Percentiles rank a stretch among this genome's conserved stretches.
phyloP scores from a whole-genome alignment of 176 grass and related monocot genomes.

The Dactylis glomerata region DNA sequence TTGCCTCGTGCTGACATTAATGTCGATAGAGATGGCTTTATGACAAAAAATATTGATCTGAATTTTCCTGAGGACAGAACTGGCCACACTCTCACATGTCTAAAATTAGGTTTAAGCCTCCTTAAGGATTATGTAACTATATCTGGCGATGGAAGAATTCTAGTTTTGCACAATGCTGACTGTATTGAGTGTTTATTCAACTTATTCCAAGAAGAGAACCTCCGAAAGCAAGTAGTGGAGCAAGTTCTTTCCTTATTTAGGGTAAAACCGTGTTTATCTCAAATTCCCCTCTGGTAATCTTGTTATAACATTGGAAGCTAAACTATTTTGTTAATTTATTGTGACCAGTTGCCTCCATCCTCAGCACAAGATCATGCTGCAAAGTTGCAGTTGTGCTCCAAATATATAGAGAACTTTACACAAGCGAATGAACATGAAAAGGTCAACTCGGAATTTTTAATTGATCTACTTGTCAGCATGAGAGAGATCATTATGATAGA shows the following conservation, averaged over 20 bases:
- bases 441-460: slow-evolving; percentile 44
- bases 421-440: slow-evolving; percentile 62
- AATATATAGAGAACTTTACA: slow-evolving; percentile 72
- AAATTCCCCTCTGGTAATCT: slow-evolving; percentile 11
- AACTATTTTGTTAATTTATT: slow-evolving; percentile 26
- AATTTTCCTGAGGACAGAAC: slow-evolving; percentile 12
- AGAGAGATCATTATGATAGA: slow-evolving; percentile 70
- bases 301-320: slow-evolving; percentile 16
- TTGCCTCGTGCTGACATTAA: slow-evolving; percentile 20
- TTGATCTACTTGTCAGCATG: slow-evolving; percentile 68
- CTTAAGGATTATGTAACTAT: slow-evolving; percentile 65
- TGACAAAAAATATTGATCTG: background rate
- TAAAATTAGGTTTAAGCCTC: slow-evolving; percentile 63
- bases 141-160: slow-evolving; percentile 46
- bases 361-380: slow-evolving; percentile 55
- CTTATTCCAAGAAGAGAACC: slow-evolving; percentile 65
- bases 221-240: slow-evolving; percentile 56
- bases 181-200: slow-evolving; percentile 77
- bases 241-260: slow-evolving; percentile 71
- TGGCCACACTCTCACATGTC: slow-evolving; percentile 39
- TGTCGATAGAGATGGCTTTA: slow-evolving; percentile 29
- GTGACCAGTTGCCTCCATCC: slow-evolving; percentile 50
- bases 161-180: slow-evolving; percentile 60
- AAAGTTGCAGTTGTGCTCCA: slow-evolving; percentile 77
- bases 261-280: slow-evolving; percentile 42